Evolutionary conservation across 257 asterid genomes (phyloP).

Genomic region (Sherardia arvensis): DNA sequence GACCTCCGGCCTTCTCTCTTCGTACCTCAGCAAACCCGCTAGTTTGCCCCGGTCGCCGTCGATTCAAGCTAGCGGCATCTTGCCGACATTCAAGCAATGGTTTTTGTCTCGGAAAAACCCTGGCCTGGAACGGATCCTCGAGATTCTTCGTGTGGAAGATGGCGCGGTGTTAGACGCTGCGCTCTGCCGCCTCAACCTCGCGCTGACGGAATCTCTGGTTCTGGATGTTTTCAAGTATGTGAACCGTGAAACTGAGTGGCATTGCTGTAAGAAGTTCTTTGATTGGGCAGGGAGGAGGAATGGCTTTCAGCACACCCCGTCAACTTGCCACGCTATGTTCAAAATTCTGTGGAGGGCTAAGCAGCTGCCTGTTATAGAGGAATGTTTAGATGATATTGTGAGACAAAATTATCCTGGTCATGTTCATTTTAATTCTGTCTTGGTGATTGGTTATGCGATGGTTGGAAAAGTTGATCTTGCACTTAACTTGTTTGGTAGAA

Average conservation of each 20-base stretch:
- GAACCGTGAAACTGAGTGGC: constrained; percentile 33
- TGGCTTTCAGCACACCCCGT: constrained; percentile 59
- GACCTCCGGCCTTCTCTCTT: not conserved
- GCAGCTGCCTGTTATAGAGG: constrained; percentile 43
- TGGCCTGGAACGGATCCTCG: constrained; percentile 38
- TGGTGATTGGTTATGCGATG: constrained; percentile 71
- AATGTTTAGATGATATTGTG: constrained; percentile 27
- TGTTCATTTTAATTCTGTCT: constrained; percentile 28
- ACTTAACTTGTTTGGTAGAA: constrained; percentile 58
- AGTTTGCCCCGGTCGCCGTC: not conserved
- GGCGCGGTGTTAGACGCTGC: constrained; percentile 34
- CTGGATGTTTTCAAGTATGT: constrained; percentile 48
- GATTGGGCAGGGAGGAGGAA: constrained; percentile 87
- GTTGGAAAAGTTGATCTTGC: constrained; percentile 69
- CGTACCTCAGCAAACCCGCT: not conserved
- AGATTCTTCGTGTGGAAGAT: constrained; percentile 43
- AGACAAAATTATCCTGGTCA: constrained; percentile 24
- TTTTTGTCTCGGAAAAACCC: constrained; percentile 48
- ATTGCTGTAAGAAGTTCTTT: constrained; percentile 68
- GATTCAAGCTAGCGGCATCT: constrained; percentile 19
- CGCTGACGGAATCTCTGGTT: constrained; percentile 39
- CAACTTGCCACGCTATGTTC: constrained; percentile 61
- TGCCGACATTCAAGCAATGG: constrained; percentile 54
- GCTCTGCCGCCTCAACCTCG: constrained; percentile 40
- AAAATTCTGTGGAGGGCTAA: constrained; percentile 46